Evolutionary conservation across 805 yeast species (phyloP).

Genomic region (Pichia nanzhaoensis): DNA sequence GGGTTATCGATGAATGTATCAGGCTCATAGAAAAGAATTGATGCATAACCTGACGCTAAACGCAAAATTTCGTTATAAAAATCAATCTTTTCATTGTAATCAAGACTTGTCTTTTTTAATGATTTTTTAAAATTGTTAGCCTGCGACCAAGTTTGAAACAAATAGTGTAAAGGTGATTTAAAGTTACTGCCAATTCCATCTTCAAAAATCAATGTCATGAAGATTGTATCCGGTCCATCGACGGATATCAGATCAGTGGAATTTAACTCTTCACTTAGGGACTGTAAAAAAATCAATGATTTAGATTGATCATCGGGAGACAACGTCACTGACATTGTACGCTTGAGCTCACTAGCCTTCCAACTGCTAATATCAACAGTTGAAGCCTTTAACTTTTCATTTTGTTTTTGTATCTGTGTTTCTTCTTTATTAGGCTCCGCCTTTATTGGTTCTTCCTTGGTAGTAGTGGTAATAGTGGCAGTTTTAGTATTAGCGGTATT

Average conservation of each 20-base stretch:
- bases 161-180: constrained; percentile 38
- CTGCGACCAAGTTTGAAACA: constrained; percentile 39
- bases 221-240: constrained; percentile 41
- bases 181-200: constrained; percentile 34
- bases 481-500: background rate
- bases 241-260: constrained; percentile 18
- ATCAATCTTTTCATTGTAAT: constrained; percentile 31
- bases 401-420: background rate
- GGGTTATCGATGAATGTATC: constrained; percentile 48
- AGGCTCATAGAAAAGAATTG: constrained; percentile 62
- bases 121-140: constrained; percentile 38
- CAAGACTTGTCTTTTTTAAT: constrained; percentile 35
- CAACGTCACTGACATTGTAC: constrained; percentile 32
- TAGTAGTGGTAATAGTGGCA: background rate
- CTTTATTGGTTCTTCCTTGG: background rate
- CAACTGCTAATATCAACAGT: constrained; percentile 32
- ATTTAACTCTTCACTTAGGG: constrained; percentile 21
- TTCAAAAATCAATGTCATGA: constrained; percentile 52
- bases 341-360: constrained; percentile 34
- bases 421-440: background rate
- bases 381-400: background rate
- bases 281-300: constrained; percentile 17
- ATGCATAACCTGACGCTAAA: constrained; percentile 53
- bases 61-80: constrained; percentile 44
- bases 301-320: constrained; percentile 21